phyloP scores from a whole-genome alignment of 148 eudicot genomes.

The Simmondsia chinensis region DNA sequence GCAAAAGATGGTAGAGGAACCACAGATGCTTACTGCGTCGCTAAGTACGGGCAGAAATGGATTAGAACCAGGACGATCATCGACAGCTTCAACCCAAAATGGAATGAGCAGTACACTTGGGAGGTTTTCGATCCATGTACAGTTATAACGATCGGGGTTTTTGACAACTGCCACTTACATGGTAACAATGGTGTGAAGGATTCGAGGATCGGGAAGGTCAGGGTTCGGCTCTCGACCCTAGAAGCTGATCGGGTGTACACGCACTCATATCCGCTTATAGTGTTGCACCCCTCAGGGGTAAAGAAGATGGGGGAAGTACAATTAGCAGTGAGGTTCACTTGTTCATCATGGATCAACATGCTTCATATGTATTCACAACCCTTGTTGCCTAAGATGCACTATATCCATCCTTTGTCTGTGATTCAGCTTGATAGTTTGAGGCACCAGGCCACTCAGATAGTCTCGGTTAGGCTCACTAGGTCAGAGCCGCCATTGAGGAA shows the following conservation, averaged over 20 bases:
- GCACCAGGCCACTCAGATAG: constrained; percentile 60
- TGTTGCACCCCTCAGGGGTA: constrained; percentile 57
- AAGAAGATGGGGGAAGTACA: constrained; percentile 78
- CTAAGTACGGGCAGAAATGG: constrained; percentile 76
- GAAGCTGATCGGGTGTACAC: constrained; percentile 72
- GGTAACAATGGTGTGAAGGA: constrained; percentile 40
- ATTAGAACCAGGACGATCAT: constrained; percentile 69
- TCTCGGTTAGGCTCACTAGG: constrained; percentile 40
- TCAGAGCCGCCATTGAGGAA: constrained; percentile 68
- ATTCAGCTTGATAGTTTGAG: constrained; percentile 47
- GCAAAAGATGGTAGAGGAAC: constrained; percentile 46
- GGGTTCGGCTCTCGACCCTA: constrained; percentile 65
- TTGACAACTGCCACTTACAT: constrained; percentile 54
- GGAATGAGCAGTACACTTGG: constrained; percentile 93
- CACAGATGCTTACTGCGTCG: constrained; percentile 77
- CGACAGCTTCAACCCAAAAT: constrained; percentile 40
- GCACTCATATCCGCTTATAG: constrained; percentile 64
- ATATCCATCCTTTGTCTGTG: constrained; percentile 57
- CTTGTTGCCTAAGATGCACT: constrained; percentile 74
- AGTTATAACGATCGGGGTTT: constrained; percentile 59
- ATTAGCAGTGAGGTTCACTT: constrained; percentile 63
- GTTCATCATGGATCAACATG: constrained; percentile 59
- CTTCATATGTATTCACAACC: constrained; percentile 61
- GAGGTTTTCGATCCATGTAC: constrained; percentile 76
- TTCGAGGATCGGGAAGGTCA: constrained; percentile 59